These are phyloP conservation scores for Penicillium nucicola DNA, from an alignment of 495 filamentous ascomycete genomes.

Conservation along the genomic window DNA sequence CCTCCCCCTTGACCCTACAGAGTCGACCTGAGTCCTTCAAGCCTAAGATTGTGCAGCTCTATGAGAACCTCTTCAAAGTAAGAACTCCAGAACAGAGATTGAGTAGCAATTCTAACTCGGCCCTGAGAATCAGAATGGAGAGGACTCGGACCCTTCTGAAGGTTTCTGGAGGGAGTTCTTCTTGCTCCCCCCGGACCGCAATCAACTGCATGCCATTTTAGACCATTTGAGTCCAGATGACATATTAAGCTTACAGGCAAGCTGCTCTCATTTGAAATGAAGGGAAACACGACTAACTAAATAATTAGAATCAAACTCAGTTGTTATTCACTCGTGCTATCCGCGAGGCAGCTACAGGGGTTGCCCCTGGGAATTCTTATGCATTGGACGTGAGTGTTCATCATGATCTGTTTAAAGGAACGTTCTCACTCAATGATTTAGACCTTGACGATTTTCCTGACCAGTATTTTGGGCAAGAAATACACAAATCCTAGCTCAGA, in stretches of 20 bases:
- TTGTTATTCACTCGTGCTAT: slow-evolving; percentile 75
- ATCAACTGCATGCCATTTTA: slow-evolving; percentile 63
- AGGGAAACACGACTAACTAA: slow-evolving; percentile 12
- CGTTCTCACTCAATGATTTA: slow-evolving; percentile 47
- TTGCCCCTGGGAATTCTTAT: slow-evolving; percentile 64
- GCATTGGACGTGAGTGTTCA: slow-evolving; percentile 76
- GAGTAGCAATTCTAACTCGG: slow-evolving; percentile 1
- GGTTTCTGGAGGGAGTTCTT: slow-evolving; percentile 98
- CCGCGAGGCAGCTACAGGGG: slow-evolving; percentile 60
- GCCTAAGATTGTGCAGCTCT: slow-evolving; percentile 88
- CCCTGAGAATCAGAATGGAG: slow-evolving; percentile 27
- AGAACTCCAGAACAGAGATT: slow-evolving; percentile 6
- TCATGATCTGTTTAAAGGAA: background rate
- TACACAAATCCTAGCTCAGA: slow-evolving; percentile 97
- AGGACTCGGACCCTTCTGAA: slow-evolving; percentile 67
- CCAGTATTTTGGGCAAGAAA: slow-evolving; percentile 74
- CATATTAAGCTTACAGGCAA: slow-evolving; percentile 68
- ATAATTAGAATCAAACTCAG: slow-evolving; percentile 61
- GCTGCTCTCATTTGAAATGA: background rate
- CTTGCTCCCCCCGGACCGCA: slow-evolving; percentile 72
- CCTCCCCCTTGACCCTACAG: slow-evolving; percentile 91
- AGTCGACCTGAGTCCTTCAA: slow-evolving; percentile 85
- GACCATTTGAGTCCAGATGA: slow-evolving; percentile 67
- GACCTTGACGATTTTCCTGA: slow-evolving; percentile 89
- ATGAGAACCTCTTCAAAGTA: slow-evolving; percentile 85